Evolutionary conservation across 2,329 filamentous ascomycete species (phyloP), one percentile per base, ranked within the genome.

Genomic region (Phialophora macrospora): DNA sequence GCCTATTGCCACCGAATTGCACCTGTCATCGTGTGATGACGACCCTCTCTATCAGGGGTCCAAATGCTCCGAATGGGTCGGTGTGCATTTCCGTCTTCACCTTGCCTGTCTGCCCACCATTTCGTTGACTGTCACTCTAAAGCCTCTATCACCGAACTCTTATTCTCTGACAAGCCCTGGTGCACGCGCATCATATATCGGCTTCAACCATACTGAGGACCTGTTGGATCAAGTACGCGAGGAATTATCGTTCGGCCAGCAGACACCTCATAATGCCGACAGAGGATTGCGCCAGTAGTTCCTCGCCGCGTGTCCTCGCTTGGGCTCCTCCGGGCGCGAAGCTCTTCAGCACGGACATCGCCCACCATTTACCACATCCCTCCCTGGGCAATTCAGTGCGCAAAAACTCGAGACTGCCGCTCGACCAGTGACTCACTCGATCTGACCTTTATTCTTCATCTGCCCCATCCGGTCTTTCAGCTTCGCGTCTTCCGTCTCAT

Each of bases 401-500:
- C 17, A 44, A 0, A 17, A 44, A 2, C 38, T 44, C 14, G 38
- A 7, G 38, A 44, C 17, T 44, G 17, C 38, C 3, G 38, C 14
- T 20, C 17, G 8, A 51, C 20, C 22, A 14, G 22, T 12, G 20
- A 22, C 22, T 51, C 48, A 54, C 32, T 48, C 20, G 28, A 28
- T 30, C 49, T 60, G 28, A 17, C 24, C 68, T 51, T 68, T 69
- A 48, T 72, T 72, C 64, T 64, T 68, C 56, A 66, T 59, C 46
- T 34, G 46, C 6, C 69, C 69, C 11, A 30, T 66, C 4, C 64
- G 70, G 38, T 70, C 70, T 55, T 71, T 70, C 38, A 66, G 64
- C 44, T 69, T 70, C 38, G 71, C 67, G 54, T 70, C 67, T 14
- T 72, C 72, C 24, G 55, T 63, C 48, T 80, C 79, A 60, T 79